Base-by-base conservation (phyloP, 1,284 basidiomycete species). In the Hypsizygus ulmarius region DNA sequence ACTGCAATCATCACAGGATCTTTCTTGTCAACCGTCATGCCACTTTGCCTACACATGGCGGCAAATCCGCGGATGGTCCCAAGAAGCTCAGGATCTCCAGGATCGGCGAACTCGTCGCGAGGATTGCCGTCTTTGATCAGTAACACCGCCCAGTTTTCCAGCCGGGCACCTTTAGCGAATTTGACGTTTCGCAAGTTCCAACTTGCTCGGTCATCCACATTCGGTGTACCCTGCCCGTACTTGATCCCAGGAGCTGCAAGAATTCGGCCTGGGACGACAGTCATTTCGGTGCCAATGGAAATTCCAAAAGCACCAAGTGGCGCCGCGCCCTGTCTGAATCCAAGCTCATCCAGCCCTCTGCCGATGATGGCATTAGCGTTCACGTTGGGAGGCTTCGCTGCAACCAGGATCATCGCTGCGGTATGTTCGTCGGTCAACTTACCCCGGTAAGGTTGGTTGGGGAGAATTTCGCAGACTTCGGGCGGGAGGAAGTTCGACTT, bases 201-300 rank as follows among this genome's bases (percentile, higher is more conserved):
- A 58, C 80, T 80, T 0, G 84, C 87, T 30, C 73, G 71, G 1
- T 78, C 77, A 52, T 84, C 77, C 25, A 85, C 73, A 0, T 49
- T 43, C 1, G 78, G 74, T 1, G 64, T 58, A 12, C 74, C 72
- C 42, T 64, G 59, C 0, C 68, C 72, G 58, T 90, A 90, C 38
- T 74, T 68, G 47, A 90, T 69, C 3, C 64, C 67, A 0, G 87
- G 87, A 8, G 79, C 62, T 3, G 73, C 65, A 0, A 90, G 74
- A 49, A 88, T 76, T 28, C 87, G 79, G 2, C 81, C 87, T 0
- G 87, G 86, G 5, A 90, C 82, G 18, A 86, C 75, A 1, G 83
- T 73, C 86, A 90, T 89, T 48, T 87, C 72, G 1, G 63, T 66
- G 9, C 77, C 77, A 47, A 90, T 74, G 45, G 60, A 67, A 46